Percentiles rank a stretch among this genome's conserved stretches.
Conservation (phyloP, 768 basidiomycete species). For the Pholiota molesta region DNA sequence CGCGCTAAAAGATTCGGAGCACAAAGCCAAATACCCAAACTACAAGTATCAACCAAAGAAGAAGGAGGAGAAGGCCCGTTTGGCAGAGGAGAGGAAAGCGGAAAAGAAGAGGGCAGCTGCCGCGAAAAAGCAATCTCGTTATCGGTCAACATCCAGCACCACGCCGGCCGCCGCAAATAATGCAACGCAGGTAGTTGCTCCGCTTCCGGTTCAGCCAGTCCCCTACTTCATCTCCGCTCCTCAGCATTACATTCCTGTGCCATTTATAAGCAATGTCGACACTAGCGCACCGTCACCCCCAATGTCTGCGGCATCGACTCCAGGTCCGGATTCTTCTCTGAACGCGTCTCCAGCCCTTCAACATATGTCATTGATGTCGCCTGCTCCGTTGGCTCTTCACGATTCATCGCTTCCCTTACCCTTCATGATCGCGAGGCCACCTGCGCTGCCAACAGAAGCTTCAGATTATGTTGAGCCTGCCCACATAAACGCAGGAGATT, state of each 20-base stretch:
- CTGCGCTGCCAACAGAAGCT: too few relatives aligned
- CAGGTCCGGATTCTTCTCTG: too few relatives aligned
- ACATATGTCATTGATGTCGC: too few relatives aligned
- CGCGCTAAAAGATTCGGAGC: constrained; percentile 54
- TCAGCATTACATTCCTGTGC: neutral
- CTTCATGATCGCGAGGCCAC: too few relatives aligned
- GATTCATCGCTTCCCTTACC: too few relatives aligned
- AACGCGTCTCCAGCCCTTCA: too few relatives aligned
- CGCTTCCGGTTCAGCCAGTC: neutral
- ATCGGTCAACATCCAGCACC: neutral
- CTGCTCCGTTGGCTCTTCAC: too few relatives aligned
- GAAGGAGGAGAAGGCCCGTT: constrained; percentile 50
- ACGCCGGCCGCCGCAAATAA: neutral
- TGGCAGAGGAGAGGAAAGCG: constrained; percentile 39
- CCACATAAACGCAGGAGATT: too few relatives aligned
- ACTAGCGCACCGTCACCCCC: neutral
- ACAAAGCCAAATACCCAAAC: constrained; percentile 51
- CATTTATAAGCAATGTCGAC: neutral
- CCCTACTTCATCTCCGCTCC: neutral
- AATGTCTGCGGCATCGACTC: neutral
- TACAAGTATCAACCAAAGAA: constrained; percentile 63
- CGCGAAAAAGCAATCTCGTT: neutral
- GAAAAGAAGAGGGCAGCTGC: neutral
- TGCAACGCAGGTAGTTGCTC: neutral
- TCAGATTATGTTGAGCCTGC: too few relatives aligned